phyloP scores from a whole-genome alignment of 371 early-diverging fungal species.

The Zancudomyces culisetae region DNA sequence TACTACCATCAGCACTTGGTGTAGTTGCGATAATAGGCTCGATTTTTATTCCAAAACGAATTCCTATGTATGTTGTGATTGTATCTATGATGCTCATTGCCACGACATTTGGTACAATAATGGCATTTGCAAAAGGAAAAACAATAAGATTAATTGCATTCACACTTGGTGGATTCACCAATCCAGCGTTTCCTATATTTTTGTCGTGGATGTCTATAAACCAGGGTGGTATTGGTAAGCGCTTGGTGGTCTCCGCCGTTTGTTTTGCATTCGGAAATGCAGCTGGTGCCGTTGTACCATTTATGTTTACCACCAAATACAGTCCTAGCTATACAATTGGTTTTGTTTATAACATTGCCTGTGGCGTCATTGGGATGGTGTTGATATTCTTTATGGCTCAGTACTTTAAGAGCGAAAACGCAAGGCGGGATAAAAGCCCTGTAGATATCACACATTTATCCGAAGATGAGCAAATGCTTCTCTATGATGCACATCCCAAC shows the following conservation, averaged over 20 bases:
- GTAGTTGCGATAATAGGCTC: neutral
- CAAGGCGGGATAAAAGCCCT: neutral
- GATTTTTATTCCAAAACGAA: neutral
- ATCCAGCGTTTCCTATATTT: neutral
- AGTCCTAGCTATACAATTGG: neutral
- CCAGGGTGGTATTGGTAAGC: neutral
- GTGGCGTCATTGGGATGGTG: neutral
- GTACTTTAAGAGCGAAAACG: slow-evolving; percentile 3
- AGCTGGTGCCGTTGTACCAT: neutral
- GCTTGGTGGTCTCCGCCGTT: neutral
- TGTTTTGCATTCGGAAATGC: neutral
- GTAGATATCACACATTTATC: neutral
- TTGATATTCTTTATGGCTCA: neutral
- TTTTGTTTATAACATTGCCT: neutral
- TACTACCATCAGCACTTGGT: neutral
- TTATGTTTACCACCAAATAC: neutral
- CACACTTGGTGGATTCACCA: neutral
- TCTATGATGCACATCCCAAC: slow-evolving; percentile 1
- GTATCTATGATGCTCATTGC: neutral
- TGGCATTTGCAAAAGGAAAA: neutral
- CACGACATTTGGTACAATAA: neutral
- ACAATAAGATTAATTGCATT: neutral
- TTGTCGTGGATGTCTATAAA: neutral
- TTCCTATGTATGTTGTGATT: slow-evolving; percentile 6
- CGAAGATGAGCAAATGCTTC: neutral